Conservation (phyloP, 2,329 filamentous ascomycete species). For the Geoglossum cookeanum region DNA sequence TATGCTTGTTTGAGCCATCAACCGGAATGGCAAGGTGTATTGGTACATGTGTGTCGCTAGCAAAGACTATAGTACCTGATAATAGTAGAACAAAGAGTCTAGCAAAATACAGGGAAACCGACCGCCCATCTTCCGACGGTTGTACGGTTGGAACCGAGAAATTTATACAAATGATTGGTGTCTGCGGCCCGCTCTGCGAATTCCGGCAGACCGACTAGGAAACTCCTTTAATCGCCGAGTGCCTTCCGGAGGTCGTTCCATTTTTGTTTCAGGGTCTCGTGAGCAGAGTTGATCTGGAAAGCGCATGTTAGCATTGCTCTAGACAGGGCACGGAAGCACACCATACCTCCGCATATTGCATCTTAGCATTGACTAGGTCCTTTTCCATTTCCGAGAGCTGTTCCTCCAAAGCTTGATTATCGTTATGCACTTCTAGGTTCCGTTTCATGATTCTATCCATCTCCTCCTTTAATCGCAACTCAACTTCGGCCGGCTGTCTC, state of each 20-base stretch:
- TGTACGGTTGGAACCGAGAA: background rate
- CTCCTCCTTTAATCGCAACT: slow-evolving; percentile 60
- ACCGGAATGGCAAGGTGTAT: background rate
- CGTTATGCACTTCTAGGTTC: slow-evolving; percentile 83
- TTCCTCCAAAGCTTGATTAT: slow-evolving; percentile 76
- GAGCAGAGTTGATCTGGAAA: slow-evolving; percentile 42
- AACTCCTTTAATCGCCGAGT: slow-evolving; percentile 19
- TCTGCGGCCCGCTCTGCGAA: background rate
- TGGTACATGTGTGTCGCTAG: background rate
- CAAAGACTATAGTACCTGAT: background rate
- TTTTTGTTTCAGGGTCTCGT: slow-evolving; percentile 56
- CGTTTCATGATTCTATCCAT: slow-evolving; percentile 84
- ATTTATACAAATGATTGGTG: background rate
- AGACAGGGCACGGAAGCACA: slow-evolving; percentile 4
- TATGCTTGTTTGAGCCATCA: background rate
- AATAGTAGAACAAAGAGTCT: background rate
- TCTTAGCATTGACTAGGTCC: slow-evolving; percentile 79
- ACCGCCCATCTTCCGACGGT: background rate
- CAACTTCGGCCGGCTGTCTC: slow-evolving; percentile 74
- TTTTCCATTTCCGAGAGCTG: slow-evolving; percentile 84
- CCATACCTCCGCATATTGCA: slow-evolving; percentile 85
- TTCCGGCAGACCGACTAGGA: background rate
- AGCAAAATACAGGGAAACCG: background rate
- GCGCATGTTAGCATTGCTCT: slow-evolving; percentile 3
- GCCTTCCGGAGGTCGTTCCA: slow-evolving; percentile 52